Conservation (phyloP, 306 rosid species). For the Ormosia emarginata region DNA sequence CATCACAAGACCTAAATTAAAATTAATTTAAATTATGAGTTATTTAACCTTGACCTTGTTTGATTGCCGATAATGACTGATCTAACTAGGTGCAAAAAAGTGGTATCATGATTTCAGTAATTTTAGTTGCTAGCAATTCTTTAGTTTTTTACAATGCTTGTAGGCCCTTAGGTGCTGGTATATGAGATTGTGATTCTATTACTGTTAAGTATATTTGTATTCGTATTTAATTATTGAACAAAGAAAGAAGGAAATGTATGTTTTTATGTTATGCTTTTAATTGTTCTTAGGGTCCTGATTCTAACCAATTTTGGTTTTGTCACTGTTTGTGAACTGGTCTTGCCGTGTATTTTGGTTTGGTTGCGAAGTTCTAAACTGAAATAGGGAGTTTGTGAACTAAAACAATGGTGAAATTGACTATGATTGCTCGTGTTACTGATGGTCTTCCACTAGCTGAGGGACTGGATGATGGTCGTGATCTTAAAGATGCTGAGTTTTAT, state of each 20-base stretch:
- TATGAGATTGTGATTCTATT: not conserved
- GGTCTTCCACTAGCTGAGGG: conserved; percentile 96
- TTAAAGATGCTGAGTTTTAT: conserved; percentile 69
- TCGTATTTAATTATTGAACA: not conserved
- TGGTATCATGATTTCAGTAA: not conserved
- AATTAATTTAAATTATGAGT: not conserved
- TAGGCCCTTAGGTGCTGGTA: not conserved
- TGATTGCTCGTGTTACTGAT: conserved; percentile 96
- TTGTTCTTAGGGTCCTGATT: not conserved
- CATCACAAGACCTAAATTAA: not conserved
- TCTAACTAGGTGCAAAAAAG: not conserved
- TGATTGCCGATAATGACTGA: not conserved
- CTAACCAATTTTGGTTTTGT: not conserved
- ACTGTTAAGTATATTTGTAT: not conserved
- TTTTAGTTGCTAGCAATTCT: not conserved
- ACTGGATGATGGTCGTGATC: conserved; percentile 84
- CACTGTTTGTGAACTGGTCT: conserved; percentile 1
- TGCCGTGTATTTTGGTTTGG: conserved; percentile 19
- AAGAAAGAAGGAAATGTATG: not conserved
- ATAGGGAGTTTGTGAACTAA: conserved; percentile 28
- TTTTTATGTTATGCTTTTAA: not conserved
- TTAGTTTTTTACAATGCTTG: not conserved
- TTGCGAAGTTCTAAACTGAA: conserved; percentile 17
- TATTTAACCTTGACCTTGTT: not conserved
- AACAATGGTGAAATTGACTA: conserved; percentile 94